Base-by-base conservation (phyloP, 192 early-diverging fungal species). In the Coemansia aciculifera region DNA sequence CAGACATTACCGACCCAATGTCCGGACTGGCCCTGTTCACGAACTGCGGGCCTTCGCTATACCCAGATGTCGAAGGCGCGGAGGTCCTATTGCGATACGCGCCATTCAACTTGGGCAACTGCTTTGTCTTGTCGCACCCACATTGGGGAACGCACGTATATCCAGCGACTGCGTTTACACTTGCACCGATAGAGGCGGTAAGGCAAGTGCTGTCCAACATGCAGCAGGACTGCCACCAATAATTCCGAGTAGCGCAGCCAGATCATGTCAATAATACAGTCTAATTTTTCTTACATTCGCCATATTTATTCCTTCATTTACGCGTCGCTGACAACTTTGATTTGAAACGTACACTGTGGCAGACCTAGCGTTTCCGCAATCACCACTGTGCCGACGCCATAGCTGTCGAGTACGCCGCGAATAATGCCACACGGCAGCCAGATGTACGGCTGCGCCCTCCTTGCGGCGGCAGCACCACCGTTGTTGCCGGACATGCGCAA, bases 361-460 rank as follows among this genome's bases (percentile, higher is more conserved):
- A 93, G 67, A 36, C 87, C 85, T 13, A 89, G 84, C 2, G 95
- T 92, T 67, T 99, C 96, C 3, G 94, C 94, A 23, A 93, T 87
- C 6, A 99, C 98, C 11, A 89, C 87, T 61, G 89, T 90, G 24
- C 86, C 64, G 21, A 98, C 85, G 23, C 98, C 98, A 59, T 97
- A 84, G 75, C 94, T 95, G 7, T 92, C 90, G 9, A 99, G 85
- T 0, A 94, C 92, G 21, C 98, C 98, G 32, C 98, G 88, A 31
- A 99, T 91, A 21, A 99, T 86, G 3, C 98, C 98, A 69, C 98
- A 99, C 1, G 98, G 98, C 67, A 97, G 91, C 86, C 95, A 96
- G 13, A 97, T 87, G 84, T 95, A 93, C 88, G 94, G 91, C 66
- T 89, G 87, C 5, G 93, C 92, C 51, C 85, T 83, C 62, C 88